Evolutionary conservation across 75 land plant species (phyloP).

Genomic region (Sequoia sempervirens): DNA sequence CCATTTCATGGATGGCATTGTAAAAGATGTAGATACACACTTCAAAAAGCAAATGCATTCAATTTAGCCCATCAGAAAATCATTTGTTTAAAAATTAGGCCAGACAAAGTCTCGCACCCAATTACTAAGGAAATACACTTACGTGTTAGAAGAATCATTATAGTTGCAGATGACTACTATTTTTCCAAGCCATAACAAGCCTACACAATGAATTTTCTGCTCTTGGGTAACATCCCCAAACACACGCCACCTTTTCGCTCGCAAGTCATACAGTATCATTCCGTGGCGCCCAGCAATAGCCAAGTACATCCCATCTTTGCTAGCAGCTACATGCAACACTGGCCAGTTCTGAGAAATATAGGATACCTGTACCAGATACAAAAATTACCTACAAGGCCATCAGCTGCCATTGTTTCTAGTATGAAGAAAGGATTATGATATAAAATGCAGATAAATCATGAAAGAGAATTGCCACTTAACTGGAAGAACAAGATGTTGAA

Average conservation of each 20-base stretch:
- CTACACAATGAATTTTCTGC: slow-evolving; percentile 81
- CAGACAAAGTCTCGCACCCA: background rate
- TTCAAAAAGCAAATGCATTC: background rate
- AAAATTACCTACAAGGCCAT: background rate
- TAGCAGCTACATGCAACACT: slow-evolving; percentile 80
- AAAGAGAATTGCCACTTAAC: slow-evolving; percentile 38
- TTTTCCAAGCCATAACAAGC: slow-evolving; percentile 91
- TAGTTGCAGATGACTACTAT: slow-evolving; percentile 93
- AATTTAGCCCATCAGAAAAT: background rate
- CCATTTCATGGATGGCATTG: background rate
- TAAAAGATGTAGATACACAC: background rate
- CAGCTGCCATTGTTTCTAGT: background rate
- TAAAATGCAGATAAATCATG: background rate
- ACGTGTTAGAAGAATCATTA: slow-evolving; percentile 60
- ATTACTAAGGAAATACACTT: slow-evolving; percentile 21
- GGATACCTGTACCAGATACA: slow-evolving; percentile 58
- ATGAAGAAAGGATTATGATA: background rate
- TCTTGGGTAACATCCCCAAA: slow-evolving; percentile 99
- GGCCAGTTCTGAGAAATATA: slow-evolving; percentile 96
- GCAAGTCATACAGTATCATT: slow-evolving; percentile 82
- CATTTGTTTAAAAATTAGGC: background rate
- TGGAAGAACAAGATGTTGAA: slow-evolving; percentile 86
- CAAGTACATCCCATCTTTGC: slow-evolving; percentile 91
- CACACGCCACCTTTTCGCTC: slow-evolving; percentile 78
- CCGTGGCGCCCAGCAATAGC: slow-evolving; percentile 96